Percentiles rank a stretch among this genome's conserved stretches.
Conservation (phyloP, 2,329 filamentous ascomycete species). For the Aspergillus oerlinghausenensis region DNA sequence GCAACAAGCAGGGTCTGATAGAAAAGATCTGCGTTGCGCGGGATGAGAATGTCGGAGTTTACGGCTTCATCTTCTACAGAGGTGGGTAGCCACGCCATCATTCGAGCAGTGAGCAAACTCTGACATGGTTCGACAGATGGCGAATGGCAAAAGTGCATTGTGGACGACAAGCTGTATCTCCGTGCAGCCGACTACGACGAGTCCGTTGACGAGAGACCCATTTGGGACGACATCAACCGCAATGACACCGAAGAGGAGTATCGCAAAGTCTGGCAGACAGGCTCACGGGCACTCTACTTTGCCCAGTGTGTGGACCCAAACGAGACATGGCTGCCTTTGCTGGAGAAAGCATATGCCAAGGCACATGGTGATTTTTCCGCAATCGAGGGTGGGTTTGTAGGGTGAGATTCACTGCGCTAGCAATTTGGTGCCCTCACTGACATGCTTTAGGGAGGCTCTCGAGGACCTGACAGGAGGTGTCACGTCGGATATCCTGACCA, state of each 20-base stretch:
- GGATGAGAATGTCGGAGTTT: slow-evolving; percentile 70
- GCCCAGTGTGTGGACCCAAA: slow-evolving; percentile 70
- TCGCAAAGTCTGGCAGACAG: slow-evolving; percentile 66
- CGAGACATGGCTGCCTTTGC: slow-evolving; percentile 75
- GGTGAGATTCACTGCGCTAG: slow-evolving; percentile 30
- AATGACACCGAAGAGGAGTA: slow-evolving; percentile 69
- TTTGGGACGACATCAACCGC: slow-evolving; percentile 70
- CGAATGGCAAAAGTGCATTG: slow-evolving; percentile 86
- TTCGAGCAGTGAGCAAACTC: not conserved
- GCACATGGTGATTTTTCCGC: slow-evolving; percentile 74
- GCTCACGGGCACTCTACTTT: slow-evolving; percentile 73
- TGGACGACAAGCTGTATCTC: slow-evolving; percentile 86
- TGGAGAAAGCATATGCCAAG: slow-evolving; percentile 82
- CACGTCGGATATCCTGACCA: slow-evolving; percentile 43
- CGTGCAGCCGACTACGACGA: slow-evolving; percentile 79
- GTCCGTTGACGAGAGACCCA: slow-evolving; percentile 66
- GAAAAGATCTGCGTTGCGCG: slow-evolving; percentile 68
- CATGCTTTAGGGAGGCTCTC: slow-evolving; percentile 46
- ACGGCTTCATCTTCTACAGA: slow-evolving; percentile 79
- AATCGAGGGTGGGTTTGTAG: slow-evolving; percentile 70
- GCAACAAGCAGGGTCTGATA: slow-evolving; percentile 67
- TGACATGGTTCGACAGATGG: slow-evolving; percentile 52
- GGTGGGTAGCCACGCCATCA: slow-evolving; percentile 34
- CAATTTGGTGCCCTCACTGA: not conserved
- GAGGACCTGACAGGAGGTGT: slow-evolving; percentile 55